These are phyloP conservation scores for Amanita pseudoporphyria DNA, from an alignment of 768 basidiomycete genomes.

Conservation along the genomic window DNA sequence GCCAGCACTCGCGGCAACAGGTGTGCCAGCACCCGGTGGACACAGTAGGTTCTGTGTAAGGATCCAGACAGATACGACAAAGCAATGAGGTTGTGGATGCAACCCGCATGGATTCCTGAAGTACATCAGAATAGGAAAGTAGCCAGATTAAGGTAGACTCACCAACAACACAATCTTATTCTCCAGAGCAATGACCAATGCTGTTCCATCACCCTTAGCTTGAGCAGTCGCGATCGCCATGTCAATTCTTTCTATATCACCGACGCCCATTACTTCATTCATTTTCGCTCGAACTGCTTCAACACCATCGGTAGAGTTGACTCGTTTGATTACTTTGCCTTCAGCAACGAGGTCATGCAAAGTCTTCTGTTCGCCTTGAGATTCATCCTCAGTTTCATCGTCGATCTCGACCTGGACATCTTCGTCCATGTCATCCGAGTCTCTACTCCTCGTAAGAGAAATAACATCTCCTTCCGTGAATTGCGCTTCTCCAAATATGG, in stretches of 20 bases:
- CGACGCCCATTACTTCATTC: conserved; percentile 30
- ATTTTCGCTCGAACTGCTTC: conserved; percentile 21
- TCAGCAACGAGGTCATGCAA: conserved; percentile 46
- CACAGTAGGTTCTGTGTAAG: conserved; percentile 68
- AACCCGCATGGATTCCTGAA: conserved; percentile 33
- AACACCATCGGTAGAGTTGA: conserved; percentile 1
- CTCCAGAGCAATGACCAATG: conserved; percentile 47
- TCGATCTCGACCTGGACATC: conserved; percentile 37
- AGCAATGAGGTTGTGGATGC: conserved; percentile 34
- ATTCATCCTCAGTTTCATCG: conserved; percentile 24
- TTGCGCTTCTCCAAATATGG: conserved; percentile 56
- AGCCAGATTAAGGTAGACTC: conserved; percentile 14
- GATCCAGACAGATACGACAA: conserved; percentile 76
- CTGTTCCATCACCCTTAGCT: conserved; percentile 35
- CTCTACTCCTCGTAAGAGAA: conserved; percentile 16
- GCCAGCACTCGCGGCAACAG: conserved; percentile 75
- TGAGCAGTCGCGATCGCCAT: conserved; percentile 39
- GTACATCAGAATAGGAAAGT: not conserved
- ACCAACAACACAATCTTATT: conserved; percentile 52
- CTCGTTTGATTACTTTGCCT: conserved; percentile 29
- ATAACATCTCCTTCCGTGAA: conserved; percentile 71
- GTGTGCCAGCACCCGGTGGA: conserved; percentile 88
- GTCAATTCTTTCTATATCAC: conserved; percentile 37
- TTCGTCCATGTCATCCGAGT: conserved; percentile 20
- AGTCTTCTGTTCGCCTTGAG: conserved; percentile 24